A percentile compares a stretch with the other conserved stretches of the same genome.
These are phyloP conservation scores for Petasospora fabianii DNA, from an alignment of 1,139 yeast genomes.

Conservation along the genomic window DNA sequence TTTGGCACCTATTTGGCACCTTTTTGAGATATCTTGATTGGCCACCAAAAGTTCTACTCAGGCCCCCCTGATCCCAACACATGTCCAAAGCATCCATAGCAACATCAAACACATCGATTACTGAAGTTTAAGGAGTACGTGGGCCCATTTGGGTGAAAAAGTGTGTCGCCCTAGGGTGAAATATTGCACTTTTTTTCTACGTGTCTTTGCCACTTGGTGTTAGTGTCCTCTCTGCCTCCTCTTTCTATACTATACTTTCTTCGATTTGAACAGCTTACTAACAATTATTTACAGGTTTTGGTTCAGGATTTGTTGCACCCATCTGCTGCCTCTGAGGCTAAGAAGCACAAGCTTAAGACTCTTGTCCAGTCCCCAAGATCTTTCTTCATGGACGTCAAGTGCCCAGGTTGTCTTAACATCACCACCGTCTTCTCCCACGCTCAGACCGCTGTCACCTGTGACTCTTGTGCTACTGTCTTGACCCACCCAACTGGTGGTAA, in stretches of 20 bases:
- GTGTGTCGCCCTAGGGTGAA: conserved; percentile 12
- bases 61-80: conserved; percentile 1
- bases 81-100: conserved; percentile 11
- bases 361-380: conserved; percentile 98
- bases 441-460: conserved; percentile 99
- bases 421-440: conserved; percentile 99
- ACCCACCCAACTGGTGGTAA: conserved; percentile 99
- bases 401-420: conserved; percentile 99
- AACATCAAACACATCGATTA: conserved; percentile 5
- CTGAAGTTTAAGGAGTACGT: conserved; percentile 3
- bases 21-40: neutral
- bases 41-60: conserved; percentile 1
- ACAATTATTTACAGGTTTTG: conserved; percentile 59
- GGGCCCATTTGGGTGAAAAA: conserved; percentile 9
- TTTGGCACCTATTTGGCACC: neutral
- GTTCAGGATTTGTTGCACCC: conserved; percentile 99
- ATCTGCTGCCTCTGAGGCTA: conserved; percentile 91
- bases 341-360: conserved; percentile 95
- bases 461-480: conserved; percentile 95
- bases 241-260: neutral
- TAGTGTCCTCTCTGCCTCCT: neutral
- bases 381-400: conserved; percentile 98
- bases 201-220: neutral
- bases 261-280: conserved; percentile 16
- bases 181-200: conserved; percentile 12